phyloP scores from a whole-genome alignment of 2,329 filamentous ascomycete genomes.

The Cladosporium sp. region DNA sequence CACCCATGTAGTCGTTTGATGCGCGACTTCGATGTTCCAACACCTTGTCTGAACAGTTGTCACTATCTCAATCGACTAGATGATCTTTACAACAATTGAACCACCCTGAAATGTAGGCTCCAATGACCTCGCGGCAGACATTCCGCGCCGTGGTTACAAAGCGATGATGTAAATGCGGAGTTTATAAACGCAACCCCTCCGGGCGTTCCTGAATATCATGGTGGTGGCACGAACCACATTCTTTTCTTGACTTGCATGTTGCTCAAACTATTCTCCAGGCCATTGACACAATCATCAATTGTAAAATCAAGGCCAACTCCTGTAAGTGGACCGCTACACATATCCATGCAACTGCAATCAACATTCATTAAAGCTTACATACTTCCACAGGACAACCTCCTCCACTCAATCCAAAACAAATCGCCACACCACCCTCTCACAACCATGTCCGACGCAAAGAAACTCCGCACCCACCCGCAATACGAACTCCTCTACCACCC shows the following conservation, averaged over 20 bases:
- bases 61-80: too few relatives aligned
- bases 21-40: too few relatives aligned
- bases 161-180: slow-evolving; percentile 12
- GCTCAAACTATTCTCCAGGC: too few relatives aligned
- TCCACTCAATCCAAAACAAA: not conserved
- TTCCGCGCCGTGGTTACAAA: not conserved
- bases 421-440: slow-evolving; percentile 1
- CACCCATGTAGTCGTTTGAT: too few relatives aligned
- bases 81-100: too few relatives aligned
- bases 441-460: slow-evolving; percentile 15
- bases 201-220: not conserved
- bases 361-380: not conserved
- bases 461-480: slow-evolving; percentile 20
- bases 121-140: too few relatives aligned
- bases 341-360: too few relatives aligned
- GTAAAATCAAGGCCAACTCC: too few relatives aligned
- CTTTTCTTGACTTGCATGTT: not conserved
- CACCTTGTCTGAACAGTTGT: too few relatives aligned
- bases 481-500: slow-evolving; percentile 60
- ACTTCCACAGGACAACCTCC: not conserved
- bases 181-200: not conserved
- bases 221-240: not conserved
- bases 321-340: too few relatives aligned
- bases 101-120: too few relatives aligned
- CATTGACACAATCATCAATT: too few relatives aligned